Conservation (phyloP, 2,329 filamentous ascomycete genomes). For the Myriosclerotinia curreyana region DNA sequence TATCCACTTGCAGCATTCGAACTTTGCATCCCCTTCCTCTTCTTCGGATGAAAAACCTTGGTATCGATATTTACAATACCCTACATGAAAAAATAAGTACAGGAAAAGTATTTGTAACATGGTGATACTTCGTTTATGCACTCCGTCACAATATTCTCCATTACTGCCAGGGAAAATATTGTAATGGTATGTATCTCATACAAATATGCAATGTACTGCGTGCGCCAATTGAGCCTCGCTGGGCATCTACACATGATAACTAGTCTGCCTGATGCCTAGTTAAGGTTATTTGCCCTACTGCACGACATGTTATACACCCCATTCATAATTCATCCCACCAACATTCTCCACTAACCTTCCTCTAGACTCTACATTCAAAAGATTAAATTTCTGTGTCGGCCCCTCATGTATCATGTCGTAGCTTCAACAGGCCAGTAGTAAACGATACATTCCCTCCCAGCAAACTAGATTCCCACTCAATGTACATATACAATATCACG, state of each 20-base stretch:
- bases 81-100: background rate
- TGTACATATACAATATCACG: conserved; percentile 8
- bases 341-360: background rate
- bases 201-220: background rate
- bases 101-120: background rate
- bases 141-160: background rate
- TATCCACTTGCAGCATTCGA: background rate
- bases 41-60: background rate
- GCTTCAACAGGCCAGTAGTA: background rate
- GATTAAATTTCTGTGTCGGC: background rate
- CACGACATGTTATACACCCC: conserved; percentile 5
- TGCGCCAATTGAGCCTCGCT: conserved; percentile 10
- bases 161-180: background rate
- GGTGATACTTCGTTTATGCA: background rate
- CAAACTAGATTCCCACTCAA: background rate
- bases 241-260: conserved; percentile 12
- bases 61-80: background rate
- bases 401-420: background rate
- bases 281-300: conserved; percentile 1
- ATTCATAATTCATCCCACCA: conserved; percentile 1
- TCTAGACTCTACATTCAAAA: too few species aligned
- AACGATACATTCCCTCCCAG: background rate
- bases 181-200: background rate
- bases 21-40: background rate
- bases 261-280: background rate